Evolutionary conservation across 352 stramenopile species (phyloP).

Genomic region (Pythium myriotylum): DNA sequence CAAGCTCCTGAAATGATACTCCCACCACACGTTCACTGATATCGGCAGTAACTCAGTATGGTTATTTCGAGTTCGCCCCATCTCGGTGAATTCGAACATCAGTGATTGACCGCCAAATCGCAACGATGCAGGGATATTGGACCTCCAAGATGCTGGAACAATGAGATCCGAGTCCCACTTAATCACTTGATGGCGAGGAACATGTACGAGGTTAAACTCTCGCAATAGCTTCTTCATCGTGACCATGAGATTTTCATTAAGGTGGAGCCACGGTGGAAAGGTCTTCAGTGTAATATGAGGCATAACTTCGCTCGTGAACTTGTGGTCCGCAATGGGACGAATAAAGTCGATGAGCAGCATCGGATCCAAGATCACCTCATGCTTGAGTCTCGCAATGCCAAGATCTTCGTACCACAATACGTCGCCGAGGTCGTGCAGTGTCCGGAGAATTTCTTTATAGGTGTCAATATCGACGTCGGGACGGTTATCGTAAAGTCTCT

Average conservation of each 20-base stretch:
- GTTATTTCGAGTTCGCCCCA: too few species aligned
- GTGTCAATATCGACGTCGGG: too few species aligned
- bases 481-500: too few species aligned
- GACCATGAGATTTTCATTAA: slow-evolving; percentile 14
- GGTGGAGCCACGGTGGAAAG: slow-evolving; percentile 5
- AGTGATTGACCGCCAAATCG: not conserved
- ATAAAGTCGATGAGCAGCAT: slow-evolving; percentile 22
- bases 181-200: slow-evolving; percentile 1
- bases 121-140: slow-evolving; percentile 7
- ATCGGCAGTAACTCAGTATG: too few species aligned
- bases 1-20: slow-evolving; percentile 26
- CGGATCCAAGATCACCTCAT: slow-evolving; percentile 17
- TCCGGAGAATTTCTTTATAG: slow-evolving; percentile 3
- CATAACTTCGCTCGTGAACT: not conserved
- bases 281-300: not conserved
- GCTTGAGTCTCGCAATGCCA: not conserved
- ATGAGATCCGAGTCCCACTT: slow-evolving; percentile 20
- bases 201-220: slow-evolving; percentile 18
- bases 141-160: slow-evolving; percentile 5
- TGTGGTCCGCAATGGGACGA: slow-evolving; percentile 14
- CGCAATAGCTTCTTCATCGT: slow-evolving; percentile 27
- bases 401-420: slow-evolving; percentile 20
- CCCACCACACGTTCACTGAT: slow-evolving; percentile 20
- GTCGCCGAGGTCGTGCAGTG: slow-evolving; percentile 23
- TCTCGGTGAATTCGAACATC: not conserved